Evolutionary conservation across 1,284 basidiomycete species (phyloP).

Genomic region (Malassezia dermatis): DNA sequence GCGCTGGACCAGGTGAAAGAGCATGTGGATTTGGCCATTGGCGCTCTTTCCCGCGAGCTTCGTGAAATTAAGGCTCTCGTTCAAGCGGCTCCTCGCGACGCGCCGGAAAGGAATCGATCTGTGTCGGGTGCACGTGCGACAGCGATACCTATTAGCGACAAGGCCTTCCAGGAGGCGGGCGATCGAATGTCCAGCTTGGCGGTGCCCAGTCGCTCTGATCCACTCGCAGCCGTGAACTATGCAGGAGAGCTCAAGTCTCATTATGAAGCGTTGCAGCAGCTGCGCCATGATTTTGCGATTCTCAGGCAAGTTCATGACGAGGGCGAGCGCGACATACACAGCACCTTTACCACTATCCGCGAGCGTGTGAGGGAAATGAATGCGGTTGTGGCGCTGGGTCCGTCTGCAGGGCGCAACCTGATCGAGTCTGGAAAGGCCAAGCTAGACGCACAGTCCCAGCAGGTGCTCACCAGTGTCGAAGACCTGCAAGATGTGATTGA

Average conservation of each 20-base stretch:
- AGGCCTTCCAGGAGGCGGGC: conserved; percentile 36
- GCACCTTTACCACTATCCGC: conserved; percentile 64
- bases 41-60: conserved; percentile 73
- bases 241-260: conserved; percentile 67
- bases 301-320: conserved; percentile 89
- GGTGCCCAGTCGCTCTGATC: neutral
- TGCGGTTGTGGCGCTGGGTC: conserved; percentile 62
- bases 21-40: conserved; percentile 84
- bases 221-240: neutral
- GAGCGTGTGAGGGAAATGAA: conserved; percentile 61
- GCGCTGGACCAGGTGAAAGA: conserved; percentile 97
- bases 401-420: conserved; percentile 75
- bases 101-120: conserved; percentile 2
- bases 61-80: conserved; percentile 73
- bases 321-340: conserved; percentile 80
- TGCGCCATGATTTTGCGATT: conserved; percentile 81
- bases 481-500: conserved; percentile 88
- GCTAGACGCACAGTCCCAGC: conserved; percentile 76
- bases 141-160: conserved; percentile 28
- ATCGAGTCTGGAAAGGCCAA: conserved; percentile 84
- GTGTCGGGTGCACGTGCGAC: conserved; percentile 1
- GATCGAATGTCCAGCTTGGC: conserved; percentile 8
- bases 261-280: conserved; percentile 83
- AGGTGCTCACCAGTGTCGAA: conserved; percentile 81
- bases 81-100: conserved; percentile 21